Evolutionary conservation across 2,329 filamentous ascomycete genomes (phyloP), one percentile per base, ranked within the genome.

Genomic region (Hypoxylon sp.): DNA sequence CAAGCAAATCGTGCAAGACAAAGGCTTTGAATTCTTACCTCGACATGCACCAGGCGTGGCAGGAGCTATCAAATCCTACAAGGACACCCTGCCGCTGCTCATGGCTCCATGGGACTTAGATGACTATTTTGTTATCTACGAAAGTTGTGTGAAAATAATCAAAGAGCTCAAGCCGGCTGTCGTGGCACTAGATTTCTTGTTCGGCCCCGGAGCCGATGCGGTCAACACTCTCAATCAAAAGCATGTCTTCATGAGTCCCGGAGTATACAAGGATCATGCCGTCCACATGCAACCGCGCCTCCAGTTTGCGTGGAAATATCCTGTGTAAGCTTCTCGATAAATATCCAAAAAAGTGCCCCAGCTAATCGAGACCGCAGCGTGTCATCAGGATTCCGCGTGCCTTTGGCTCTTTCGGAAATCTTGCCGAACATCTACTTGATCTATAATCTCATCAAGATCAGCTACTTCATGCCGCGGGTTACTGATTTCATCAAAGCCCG

Each of bases 151-250:
- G 21, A 48, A 23, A 16, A 23, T 48, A 23, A 48, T 57, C 21
- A 57, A 57, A 27, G 54, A 57, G 9, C 21, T 57, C 14, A 48
- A 48, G 16, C 54, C 54, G 8, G 23, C 45, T 3, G 19, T 45
- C 3, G 54, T 57, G n/a, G 54, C 37, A 14, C 30, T 57, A 11
- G 54, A 57, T 37, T 57, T 57, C 34, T 25, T 57, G 21, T 57
- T 57, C 45, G 54, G 54, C 5, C 54, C 54, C 21, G 54, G 54
- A 11, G 54, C 54, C 54, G 54, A 57, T 37, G 54, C 54, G n/a
- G 43, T 47, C 54, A 48, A 48, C 29, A 39, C 32, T 5, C 54
- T 57, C 32, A 48, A 57, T 4, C 54, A 57, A 47, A 29, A 29
- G 32, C 45, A 57, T 45, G 14, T 37, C 30, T 57, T 48, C n/a